Percentiles rank a stretch among this genome's conserved stretches.
phyloP scores from a whole-genome alignment of 371 early-diverging fungal genomes.

The Lichtheimia hyalospora region DNA sequence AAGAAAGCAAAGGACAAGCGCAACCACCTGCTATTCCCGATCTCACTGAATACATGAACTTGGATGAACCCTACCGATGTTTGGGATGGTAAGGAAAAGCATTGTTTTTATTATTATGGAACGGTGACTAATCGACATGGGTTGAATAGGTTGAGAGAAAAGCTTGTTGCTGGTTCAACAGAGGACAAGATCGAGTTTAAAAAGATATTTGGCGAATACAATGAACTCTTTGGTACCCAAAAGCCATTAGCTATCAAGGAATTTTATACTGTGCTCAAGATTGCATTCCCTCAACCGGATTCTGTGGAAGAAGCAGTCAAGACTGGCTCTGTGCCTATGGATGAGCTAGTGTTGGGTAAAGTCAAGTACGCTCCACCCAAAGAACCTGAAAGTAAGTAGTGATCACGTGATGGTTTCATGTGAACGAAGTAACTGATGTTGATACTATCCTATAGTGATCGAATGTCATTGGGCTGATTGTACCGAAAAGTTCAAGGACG shows the following conservation, averaged over 20 bases:
- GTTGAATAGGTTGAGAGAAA: slow-evolving; percentile 46
- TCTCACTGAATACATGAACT: slow-evolving; percentile 38
- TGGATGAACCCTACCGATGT: slow-evolving; percentile 55
- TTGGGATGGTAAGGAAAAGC: slow-evolving; percentile 44
- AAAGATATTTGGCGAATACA: slow-evolving; percentile 37
- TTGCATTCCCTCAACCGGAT: slow-evolving; percentile 50
- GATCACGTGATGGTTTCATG: neutral
- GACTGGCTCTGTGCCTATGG: slow-evolving; percentile 5
- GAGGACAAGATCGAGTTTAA: slow-evolving; percentile 35
- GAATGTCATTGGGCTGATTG: slow-evolving; percentile 56
- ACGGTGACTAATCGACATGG: too few relatives aligned
- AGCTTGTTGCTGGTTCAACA: slow-evolving; percentile 19
- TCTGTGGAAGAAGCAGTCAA: slow-evolving; percentile 20
- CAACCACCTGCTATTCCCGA: slow-evolving; percentile 39
- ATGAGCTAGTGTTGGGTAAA: slow-evolving; percentile 12
- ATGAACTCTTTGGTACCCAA: slow-evolving; percentile 35
- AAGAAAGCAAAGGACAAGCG: neutral
- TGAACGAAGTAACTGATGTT: neutral
- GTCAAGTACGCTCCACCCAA: slow-evolving; percentile 25
- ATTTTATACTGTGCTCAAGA: slow-evolving; percentile 46
- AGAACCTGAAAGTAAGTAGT: slow-evolving; percentile 9
- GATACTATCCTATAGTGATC: slow-evolving; percentile 17
- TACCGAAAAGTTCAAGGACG: slow-evolving; percentile 41
- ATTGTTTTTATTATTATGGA: neutral
- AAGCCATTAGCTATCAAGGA: slow-evolving; percentile 45